Evolutionary conservation across 495 filamentous ascomycete species (phyloP), one percentile per base, ranked within the genome.

Genomic region (Friedmanniomyces simplex): DNA sequence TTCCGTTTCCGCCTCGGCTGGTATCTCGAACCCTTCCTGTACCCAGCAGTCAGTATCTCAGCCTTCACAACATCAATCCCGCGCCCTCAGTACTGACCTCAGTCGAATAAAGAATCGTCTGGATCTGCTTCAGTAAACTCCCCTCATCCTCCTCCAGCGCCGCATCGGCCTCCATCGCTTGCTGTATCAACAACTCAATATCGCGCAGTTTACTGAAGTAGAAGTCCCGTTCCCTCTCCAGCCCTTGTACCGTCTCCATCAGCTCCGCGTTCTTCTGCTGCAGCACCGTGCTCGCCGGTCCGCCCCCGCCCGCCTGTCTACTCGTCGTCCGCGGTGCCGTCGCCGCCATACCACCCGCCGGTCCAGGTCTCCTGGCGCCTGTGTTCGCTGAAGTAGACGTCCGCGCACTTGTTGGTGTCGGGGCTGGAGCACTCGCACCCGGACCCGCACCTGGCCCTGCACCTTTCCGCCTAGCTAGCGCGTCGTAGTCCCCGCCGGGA

Each of bases 201-300:
- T 98, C 93, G 52, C 93, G 82, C 57, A 98, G 74, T 74, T 98
- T 98, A 77, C 87, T 90, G 70, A 98, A 98, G 77, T 98, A 98
- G 72, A 98, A 98, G 71, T 98, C 93, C 51, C 93, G 77, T 76
- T 98, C 93, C 66, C 75, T 66, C 51, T 69, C 71, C 43, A 77
- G 59, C 0, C 76, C 76, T 22, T 62, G 54, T 24, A 78, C 60
- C 67, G 73, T 77, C 60, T 73, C 72, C 57, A 70, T 68, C 25
- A 96, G 75, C 34, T 84, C 84, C 41, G 76, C 74, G 68, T 88
- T 89, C 77, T 96, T 91, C 66, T 87, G 80, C 65, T 84, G 76
- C 58, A 97, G 74, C 1, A 81, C 89, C 10, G 85, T 77, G 25
- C 74, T 79, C 32, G 75, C 81, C 0, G 75, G 74, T 37, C 79